These are phyloP conservation scores for Suhomyces emberorum DNA, from an alignment of 805 yeast species.

Conservation along the genomic window DNA sequence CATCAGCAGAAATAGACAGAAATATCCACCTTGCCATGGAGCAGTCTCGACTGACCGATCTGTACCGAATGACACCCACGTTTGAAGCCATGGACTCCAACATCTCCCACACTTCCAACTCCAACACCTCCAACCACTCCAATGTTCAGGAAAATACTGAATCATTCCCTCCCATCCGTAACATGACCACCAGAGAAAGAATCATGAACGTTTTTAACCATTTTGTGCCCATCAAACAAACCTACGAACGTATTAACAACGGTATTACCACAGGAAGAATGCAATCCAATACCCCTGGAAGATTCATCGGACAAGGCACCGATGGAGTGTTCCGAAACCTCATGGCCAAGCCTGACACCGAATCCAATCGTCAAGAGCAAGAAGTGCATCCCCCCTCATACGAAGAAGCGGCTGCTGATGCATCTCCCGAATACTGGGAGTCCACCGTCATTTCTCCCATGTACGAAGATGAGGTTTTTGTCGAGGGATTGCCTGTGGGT, in stretches of 20 bases:
- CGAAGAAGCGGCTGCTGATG: conserved; percentile 92
- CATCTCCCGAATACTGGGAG: conserved; percentile 97
- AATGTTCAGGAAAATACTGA: too few relatives aligned
- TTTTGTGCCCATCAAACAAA: conserved; percentile 38
- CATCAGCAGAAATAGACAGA: conserved; percentile 15
- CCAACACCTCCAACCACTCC: not conserved
- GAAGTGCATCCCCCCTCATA: conserved; percentile 79
- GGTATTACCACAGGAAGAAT: conserved; percentile 42
- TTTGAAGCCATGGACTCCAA: too few relatives aligned
- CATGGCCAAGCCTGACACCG: conserved; percentile 80
- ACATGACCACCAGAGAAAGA: conserved; percentile 28
- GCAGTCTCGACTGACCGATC: too few relatives aligned
- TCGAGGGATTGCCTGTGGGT: conserved; percentile 96
- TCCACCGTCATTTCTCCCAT: conserved; percentile 75
- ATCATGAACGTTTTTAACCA: conserved; percentile 29
- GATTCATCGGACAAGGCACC: conserved; percentile 44
- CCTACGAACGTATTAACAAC: conserved; percentile 41
- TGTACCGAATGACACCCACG: too few relatives aligned
- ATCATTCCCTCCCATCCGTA: conserved; percentile 5
- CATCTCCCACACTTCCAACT: too few relatives aligned
- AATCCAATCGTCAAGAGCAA: conserved; percentile 23
- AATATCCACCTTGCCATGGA: conserved; percentile 15
- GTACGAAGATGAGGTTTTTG: conserved; percentile 84
- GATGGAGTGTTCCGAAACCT: conserved; percentile 95
- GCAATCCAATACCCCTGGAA: conserved; percentile 42